Conservation (phyloP, 2,329 filamentous ascomycete species). For the Stagonosporopsis tanaceti region DNA sequence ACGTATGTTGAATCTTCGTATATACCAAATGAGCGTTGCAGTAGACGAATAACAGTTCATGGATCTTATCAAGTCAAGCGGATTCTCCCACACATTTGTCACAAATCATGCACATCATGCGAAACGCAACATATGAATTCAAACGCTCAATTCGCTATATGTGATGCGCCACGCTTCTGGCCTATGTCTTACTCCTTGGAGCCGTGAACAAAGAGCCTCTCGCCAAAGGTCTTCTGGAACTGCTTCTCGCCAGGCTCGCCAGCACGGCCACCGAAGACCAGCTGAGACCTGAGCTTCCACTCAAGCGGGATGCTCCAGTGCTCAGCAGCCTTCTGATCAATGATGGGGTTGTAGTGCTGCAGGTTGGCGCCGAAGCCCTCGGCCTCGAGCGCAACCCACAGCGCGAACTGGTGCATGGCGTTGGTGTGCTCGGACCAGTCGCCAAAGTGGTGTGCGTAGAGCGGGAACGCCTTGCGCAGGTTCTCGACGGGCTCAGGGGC, state of each 20-base stretch:
- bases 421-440: constrained; percentile 77
- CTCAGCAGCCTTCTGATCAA: constrained; percentile 74
- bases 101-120: background rate
- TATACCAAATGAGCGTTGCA: background rate
- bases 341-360: constrained; percentile 91
- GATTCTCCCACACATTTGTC: too few species aligned
- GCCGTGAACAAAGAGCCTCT: constrained; percentile 62
- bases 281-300: constrained; percentile 82
- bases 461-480: constrained; percentile 72
- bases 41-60: background rate
- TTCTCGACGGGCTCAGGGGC: constrained; percentile 72
- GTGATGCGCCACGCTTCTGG: background rate
- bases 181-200: constrained; percentile 35
- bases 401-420: constrained; percentile 81
- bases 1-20: background rate
- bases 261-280: constrained; percentile 77
- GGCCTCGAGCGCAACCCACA: constrained; percentile 83
- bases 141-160: background rate
- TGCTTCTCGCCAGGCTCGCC: constrained; percentile 69
- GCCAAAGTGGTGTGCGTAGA: constrained; percentile 82
- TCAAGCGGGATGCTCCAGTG: constrained; percentile 74
- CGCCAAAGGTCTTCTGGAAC: constrained; percentile 67
- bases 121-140: background rate
- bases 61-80: background rate
- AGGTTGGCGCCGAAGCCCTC: constrained; percentile 88